Evolutionary conservation across 83 land plant genomes (phyloP).

Genomic region (Picea engelmannii): DNA sequence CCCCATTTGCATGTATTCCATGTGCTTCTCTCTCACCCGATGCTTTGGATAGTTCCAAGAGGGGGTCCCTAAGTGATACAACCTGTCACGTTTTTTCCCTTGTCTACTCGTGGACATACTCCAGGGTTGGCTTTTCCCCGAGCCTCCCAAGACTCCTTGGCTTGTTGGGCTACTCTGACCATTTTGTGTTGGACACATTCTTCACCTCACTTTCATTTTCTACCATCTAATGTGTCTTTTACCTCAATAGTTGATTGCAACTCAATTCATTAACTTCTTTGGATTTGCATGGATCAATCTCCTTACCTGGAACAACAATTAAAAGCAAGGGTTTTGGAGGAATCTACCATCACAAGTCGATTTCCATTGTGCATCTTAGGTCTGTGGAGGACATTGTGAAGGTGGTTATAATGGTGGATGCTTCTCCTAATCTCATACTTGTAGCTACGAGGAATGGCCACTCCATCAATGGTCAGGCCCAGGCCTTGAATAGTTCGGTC

Average conservation of each 20-base stretch:
- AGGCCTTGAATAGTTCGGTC: constrained; percentile 63
- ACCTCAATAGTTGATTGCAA: not conserved
- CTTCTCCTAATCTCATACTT: constrained; percentile 46
- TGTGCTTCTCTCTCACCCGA: no score
- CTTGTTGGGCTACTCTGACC: no score
- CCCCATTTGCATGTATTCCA: no score
- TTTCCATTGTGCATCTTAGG: constrained; percentile 27
- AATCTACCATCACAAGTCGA: constrained; percentile 6
- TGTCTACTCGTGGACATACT: no score
- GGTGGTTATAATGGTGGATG: constrained; percentile 27
- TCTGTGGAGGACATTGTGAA: constrained; percentile 37
- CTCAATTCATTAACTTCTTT: not conserved
- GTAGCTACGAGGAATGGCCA: constrained; percentile 87
- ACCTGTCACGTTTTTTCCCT: no score
- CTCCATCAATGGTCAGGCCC: constrained; percentile 84
- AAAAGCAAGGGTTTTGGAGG: constrained; percentile 58
- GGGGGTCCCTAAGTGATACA: no score
- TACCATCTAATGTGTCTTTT: no score
- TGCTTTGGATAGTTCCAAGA: no score
- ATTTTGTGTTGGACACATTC: no score
- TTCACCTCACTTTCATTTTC: no score
- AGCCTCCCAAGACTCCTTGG: no score
- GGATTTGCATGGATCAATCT: constrained; percentile 24
- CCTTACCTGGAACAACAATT: constrained; percentile 15
- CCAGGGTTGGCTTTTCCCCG: no score